A percentile compares a stretch with the other conserved stretches of the same genome.
Evolutionary conservation across 2,329 filamentous ascomycete species (phyloP).

Genomic region (Nothophoma quercina): DNA sequence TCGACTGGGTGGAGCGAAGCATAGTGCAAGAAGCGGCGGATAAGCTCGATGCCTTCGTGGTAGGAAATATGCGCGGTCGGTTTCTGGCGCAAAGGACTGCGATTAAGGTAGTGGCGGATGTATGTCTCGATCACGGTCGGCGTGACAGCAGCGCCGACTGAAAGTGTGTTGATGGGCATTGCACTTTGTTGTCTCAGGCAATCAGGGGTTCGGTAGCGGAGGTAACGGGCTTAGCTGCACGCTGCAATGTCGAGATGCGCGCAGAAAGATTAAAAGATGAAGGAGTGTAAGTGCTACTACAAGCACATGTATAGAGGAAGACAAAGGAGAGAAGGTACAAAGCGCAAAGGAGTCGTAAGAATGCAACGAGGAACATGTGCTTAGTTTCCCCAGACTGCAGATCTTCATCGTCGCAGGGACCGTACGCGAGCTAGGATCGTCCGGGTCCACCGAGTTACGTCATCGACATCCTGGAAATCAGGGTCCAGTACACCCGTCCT

Average conservation of each 20-base stretch:
- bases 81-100: conserved; percentile 75
- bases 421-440: conserved; percentile 4
- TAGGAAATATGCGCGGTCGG: conserved; percentile 93
- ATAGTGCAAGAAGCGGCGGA: conserved; percentile 84
- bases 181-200: neutral
- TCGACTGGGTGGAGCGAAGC: conserved; percentile 91
- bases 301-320: neutral
- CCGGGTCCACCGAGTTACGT: conserved; percentile 7
- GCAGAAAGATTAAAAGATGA: neutral
- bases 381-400: conserved; percentile 12
- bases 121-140: conserved; percentile 88
- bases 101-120: conserved; percentile 88
- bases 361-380: conserved; percentile 1
- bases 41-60: conserved; percentile 87
- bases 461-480: conserved; percentile 6
- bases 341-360: neutral
- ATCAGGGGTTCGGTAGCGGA: conserved; percentile 17
- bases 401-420: conserved; percentile 13
- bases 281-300: neutral
- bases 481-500: conserved; percentile 15
- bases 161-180: conserved; percentile 78
- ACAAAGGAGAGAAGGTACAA: conserved; percentile 1
- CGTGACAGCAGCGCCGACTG: conserved; percentile 82
- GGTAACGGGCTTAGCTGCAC: conserved; percentile 15
- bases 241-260: neutral